Base-by-base conservation (phyloP, 345 rosid species). In the Noccaea caerulescens region DNA sequence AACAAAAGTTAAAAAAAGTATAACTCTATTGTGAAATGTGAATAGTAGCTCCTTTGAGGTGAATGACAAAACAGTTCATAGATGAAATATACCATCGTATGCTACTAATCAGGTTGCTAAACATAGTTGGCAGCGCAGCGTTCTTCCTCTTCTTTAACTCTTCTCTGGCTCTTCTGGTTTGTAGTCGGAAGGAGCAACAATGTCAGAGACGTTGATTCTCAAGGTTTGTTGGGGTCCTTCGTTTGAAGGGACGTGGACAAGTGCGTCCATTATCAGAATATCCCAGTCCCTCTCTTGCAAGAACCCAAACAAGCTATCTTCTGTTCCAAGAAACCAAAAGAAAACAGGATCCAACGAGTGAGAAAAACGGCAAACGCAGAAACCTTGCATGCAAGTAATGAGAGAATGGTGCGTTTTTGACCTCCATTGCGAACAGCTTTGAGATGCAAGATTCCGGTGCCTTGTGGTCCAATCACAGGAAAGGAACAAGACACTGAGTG, bases 401-500 rank as follows among this genome's bases (percentile, higher is more conserved):
- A 3, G 56, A 34, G 20, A 32, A 12, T 47, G 11, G 4, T 43
- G 39, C 5, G 14, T 46, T 33, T 33, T 12, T 18, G 57, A 60
- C 97, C 94, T 83, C 84, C 91, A 63, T 82, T 81, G 56, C 83
- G 84, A 67, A 93, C 85, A 25, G 98, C 98, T 84, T 93, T 93
- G 75, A 91, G 80, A 77, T 82, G 95, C 72, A 93, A 63, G 43
- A 88, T 80, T 59, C 97, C 98, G 7, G 61, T 41, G 71, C 80
- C 75, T 51, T 57, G 76, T 47, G 75, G 72, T 51, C 76, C 80
- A 63, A 84, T 75, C 58, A 92, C 89, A 6, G 97, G 99, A 80
- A 94, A 92, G 30, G 99, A 80, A 84, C 99, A 94, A 75, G 99
- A 92, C 6, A 84, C 92, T 4, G 99, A 87, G 32, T 77, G 92